Base-by-base conservation (phyloP, 345 rosid genomes). In the Melaleuca alternifolia region DNA sequence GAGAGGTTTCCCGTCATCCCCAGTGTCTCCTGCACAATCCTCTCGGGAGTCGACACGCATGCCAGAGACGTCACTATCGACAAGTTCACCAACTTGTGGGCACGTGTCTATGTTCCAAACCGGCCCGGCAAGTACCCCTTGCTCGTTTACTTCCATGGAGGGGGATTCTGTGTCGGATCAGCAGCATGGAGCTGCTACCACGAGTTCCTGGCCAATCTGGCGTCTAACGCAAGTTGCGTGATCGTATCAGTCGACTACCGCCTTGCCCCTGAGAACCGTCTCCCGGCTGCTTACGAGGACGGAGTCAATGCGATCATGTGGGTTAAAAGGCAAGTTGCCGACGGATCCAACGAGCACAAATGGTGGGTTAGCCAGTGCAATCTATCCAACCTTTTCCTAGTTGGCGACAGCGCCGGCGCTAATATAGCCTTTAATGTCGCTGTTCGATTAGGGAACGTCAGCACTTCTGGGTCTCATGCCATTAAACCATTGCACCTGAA, bases 401-500 rank as follows among this genome's bases (percentile, higher is more conserved):
- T 90, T 53, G 96, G 98, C 41, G 98, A 94, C 50, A 95, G 96
- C 85, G 93, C 96, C 6, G 96, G 98, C 9, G 98, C 93, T 41
- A 95, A 94, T 83, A 88, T 95, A 62, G 96, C 94, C 2, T 86
- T 93, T 88, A 91, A 91, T n/a, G 89, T 95, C 6, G 90, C 92
- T 28, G 57, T 81, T n/a, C 91, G 91, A 57, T 24, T 90, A 12
- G 90, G 91, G 7, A 79, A 83, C 48, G 37, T 79, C 11, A 37
- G 16, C 3, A 15, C 44, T 83, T 83, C 41, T 71, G 79, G 33
- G 79, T 71, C 79, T 24, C 33, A 18, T 37, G 48, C 76, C 30
- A 52, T 86, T 44, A 53, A 33, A 28, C 82, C 51, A 21, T 57
- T 57, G 82, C 86, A 41, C 52, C 59, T 94, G 10, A 90, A 89